phyloP scores from a whole-genome alignment of 805 yeast genomes.

The Brettanomyces naardenensis region DNA sequence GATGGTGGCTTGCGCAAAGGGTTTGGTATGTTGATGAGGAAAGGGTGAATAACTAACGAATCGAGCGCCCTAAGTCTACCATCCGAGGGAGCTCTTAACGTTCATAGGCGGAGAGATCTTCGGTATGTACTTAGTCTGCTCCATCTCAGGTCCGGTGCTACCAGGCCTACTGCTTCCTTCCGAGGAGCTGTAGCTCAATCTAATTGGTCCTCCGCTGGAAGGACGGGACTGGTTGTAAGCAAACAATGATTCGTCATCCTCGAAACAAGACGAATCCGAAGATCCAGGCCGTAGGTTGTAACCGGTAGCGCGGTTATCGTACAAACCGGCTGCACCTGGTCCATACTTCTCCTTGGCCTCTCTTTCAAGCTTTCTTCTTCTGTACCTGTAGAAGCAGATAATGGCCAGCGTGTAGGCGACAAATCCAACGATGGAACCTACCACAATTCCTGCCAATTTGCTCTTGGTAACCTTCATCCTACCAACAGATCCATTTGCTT shows the following conservation, averaged over 20 bases:
- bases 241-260: background rate
- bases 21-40: no score
- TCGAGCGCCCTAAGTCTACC: constrained; percentile 34
- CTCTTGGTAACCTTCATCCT: constrained; percentile 12
- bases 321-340: no score
- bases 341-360: background rate
- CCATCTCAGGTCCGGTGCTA: constrained; percentile 14
- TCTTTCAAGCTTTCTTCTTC: background rate
- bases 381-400: constrained; percentile 6
- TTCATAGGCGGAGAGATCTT: constrained; percentile 63
- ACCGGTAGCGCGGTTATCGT: no score
- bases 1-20: no score
- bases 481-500: constrained; percentile 7
- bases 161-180: no score
- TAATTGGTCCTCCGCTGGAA: constrained; percentile 1
- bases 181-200: background rate
- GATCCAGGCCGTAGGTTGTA: no score
- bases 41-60: no score
- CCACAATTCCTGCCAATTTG: constrained; percentile 66
- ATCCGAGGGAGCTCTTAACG: constrained; percentile 64
- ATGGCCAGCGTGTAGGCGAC: constrained; percentile 33
- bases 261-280: no score
- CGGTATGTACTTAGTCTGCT: constrained; percentile 27
- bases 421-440: constrained; percentile 80
- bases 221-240: background rate